Percentiles rank a stretch among this genome's conserved stretches.
These are phyloP conservation scores for Carex cristatella DNA, from an alignment of 176 grass and related monocot genomes.

Conservation along the genomic window DNA sequence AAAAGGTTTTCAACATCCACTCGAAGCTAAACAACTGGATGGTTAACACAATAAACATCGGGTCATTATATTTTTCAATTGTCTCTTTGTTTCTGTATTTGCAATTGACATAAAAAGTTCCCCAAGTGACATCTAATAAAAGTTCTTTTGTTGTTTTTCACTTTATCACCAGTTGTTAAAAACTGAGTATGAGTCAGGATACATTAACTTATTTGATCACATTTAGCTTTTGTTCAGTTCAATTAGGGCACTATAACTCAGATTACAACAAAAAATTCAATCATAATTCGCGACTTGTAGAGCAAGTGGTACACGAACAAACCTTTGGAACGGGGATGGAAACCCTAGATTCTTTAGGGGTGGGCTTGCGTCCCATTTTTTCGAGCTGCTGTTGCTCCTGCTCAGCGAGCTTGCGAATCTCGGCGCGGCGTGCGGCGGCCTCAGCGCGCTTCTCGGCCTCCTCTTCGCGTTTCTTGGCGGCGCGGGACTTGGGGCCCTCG, in stretches of 20 bases:
- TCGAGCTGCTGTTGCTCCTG: conserved; percentile 49
- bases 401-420: conserved; percentile 81
- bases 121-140: neutral
- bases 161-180: neutral
- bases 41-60: neutral
- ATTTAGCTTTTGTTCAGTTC: neutral
- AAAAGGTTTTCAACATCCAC: neutral
- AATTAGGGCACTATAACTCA: neutral
- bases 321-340: conserved; percentile 64
- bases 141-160: neutral
- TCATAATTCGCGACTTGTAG: neutral
- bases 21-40: neutral
- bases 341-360: conserved; percentile 73
- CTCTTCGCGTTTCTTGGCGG: conserved; percentile 71
- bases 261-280: neutral
- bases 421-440: conserved; percentile 61
- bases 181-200: neutral
- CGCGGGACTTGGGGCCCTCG: conserved; percentile 81
- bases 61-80: neutral
- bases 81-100: neutral
- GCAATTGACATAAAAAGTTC: neutral
- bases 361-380: conserved; percentile 35
- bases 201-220: neutral
- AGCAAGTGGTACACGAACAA: neutral
- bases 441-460: conserved; percentile 84